These are phyloP conservation scores for Alternaria alternata DNA, from an alignment of 2,329 filamentous ascomycete genomes.

Conservation along the genomic window DNA sequence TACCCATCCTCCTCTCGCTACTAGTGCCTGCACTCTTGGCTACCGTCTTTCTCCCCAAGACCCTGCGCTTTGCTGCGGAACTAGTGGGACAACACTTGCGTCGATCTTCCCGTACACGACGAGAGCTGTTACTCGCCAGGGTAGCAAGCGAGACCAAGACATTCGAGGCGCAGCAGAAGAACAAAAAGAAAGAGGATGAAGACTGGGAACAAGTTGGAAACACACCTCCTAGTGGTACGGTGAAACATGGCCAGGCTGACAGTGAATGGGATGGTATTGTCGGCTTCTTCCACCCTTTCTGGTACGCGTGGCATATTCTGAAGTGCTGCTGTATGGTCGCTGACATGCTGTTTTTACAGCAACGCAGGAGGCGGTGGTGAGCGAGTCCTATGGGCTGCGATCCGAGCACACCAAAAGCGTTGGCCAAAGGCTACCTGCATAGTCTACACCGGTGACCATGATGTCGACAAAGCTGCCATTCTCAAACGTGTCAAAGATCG, in stretches of 20 bases:
- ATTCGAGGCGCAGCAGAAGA: slow-evolving; percentile 29
- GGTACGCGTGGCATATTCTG: slow-evolving; percentile 62
- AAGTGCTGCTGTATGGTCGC: neutral
- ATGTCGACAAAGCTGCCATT: slow-evolving; percentile 81
- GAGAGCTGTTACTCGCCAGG: slow-evolving; percentile 45
- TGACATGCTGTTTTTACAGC: slow-evolving; percentile 57
- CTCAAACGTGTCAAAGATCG: slow-evolving; percentile 78
- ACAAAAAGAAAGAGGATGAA: slow-evolving; percentile 59
- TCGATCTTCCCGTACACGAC: slow-evolving; percentile 41
- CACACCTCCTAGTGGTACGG: slow-evolving; percentile 56
- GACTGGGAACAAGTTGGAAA: slow-evolving; percentile 76
- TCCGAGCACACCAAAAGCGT: slow-evolving; percentile 85
- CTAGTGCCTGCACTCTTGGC: slow-evolving; percentile 32
- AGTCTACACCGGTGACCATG: slow-evolving; percentile 95
- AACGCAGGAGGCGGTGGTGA: slow-evolving; percentile 97
- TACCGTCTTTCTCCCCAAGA: slow-evolving; percentile 35
- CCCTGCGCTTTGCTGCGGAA: slow-evolving; percentile 38
- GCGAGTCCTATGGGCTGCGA: slow-evolving; percentile 93
- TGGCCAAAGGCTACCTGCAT: slow-evolving; percentile 90
- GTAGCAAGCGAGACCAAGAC: slow-evolving; percentile 42
- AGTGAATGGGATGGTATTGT: slow-evolving; percentile 83
- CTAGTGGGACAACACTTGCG: slow-evolving; percentile 43
- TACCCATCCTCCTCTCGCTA: slow-evolving; percentile 38
- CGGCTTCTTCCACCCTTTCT: slow-evolving; percentile 98
- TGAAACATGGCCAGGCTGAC: slow-evolving; percentile 56